Evolutionary conservation across 2,329 filamentous ascomycete species (phyloP).

Genomic region (Fusarium napiforme): DNA sequence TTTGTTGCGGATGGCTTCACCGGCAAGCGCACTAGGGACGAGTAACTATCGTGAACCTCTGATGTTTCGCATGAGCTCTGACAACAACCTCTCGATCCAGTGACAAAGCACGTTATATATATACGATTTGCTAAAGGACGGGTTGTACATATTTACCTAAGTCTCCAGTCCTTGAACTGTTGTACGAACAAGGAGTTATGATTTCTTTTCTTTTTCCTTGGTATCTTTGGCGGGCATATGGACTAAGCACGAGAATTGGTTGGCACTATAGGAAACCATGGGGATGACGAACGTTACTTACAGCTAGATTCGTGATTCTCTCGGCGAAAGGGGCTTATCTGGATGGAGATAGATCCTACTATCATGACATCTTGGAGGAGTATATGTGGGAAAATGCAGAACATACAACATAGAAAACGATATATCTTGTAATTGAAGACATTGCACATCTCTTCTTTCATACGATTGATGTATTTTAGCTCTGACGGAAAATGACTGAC

Average conservation of each 20-base stretch:
- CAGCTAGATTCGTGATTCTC: conserved; percentile 1
- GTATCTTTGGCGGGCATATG: conserved; percentile 12
- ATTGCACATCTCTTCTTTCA: background rate
- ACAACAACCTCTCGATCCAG: conserved; percentile 22
- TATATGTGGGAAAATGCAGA: conserved; percentile 7
- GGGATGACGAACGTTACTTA: background rate
- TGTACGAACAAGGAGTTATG: conserved; percentile 8
- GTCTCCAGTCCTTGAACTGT: background rate
- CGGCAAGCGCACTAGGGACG: conserved; percentile 42
- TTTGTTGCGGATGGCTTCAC: conserved; percentile 46
- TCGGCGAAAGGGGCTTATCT: conserved; percentile 7
- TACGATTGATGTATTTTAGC: background rate
- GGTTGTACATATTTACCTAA: background rate
- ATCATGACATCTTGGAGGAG: conserved; percentile 10
- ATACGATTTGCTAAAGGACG: background rate
- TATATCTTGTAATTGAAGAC: background rate
- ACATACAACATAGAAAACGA: conserved; percentile 13
- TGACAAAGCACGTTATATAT: conserved; percentile 4
- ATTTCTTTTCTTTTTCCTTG: conserved; percentile 15
- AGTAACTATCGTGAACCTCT: conserved; percentile 33
- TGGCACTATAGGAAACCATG: background rate
- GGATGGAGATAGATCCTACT: background rate
- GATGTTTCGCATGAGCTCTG: conserved; percentile 38
- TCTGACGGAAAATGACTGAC: background rate
- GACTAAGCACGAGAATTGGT: background rate